Conservation (phyloP, 495 filamentous ascomycete genomes). For the Daldinia decipiens region DNA sequence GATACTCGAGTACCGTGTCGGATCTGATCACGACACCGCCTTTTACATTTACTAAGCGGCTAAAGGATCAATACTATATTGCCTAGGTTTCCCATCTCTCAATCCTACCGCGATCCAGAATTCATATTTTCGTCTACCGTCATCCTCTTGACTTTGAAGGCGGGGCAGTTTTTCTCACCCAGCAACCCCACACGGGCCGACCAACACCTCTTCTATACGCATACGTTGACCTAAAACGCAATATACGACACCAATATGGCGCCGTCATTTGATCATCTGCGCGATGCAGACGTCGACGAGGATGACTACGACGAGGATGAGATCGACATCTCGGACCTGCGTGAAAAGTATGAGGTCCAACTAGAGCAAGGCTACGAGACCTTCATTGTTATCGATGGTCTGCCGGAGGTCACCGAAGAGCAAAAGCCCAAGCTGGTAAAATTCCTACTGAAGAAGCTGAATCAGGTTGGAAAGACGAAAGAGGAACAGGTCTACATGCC, state of each 20-base stretch:
- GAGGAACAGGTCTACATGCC: slow-evolving; percentile 95
- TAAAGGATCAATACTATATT: slow-evolving; percentile 3
- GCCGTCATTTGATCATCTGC: slow-evolving; percentile 67
- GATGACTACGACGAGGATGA: slow-evolving; percentile 91
- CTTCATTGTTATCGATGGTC: slow-evolving; percentile 94
- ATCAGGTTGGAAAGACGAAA: slow-evolving; percentile 79
- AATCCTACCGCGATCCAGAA: slow-evolving; percentile 18
- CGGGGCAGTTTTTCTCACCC: slow-evolving; percentile 49
- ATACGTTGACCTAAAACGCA: not conserved
- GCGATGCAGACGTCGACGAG: slow-evolving; percentile 80
- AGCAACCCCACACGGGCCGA: slow-evolving; percentile 27
- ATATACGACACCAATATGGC: slow-evolving; percentile 59
- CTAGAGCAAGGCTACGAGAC: slow-evolving; percentile 94
- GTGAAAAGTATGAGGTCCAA: slow-evolving; percentile 92
- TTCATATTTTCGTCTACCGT: slow-evolving; percentile 8
- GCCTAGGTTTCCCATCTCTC: not conserved
- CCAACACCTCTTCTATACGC: slow-evolving; percentile 1
- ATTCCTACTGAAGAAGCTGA: slow-evolving; percentile 91
- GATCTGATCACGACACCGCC: not conserved
- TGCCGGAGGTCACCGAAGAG: slow-evolving; percentile 84
- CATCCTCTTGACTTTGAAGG: slow-evolving; percentile 33
- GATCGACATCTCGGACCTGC: slow-evolving; percentile 92
- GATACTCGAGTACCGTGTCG: not conserved
- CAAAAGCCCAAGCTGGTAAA: slow-evolving; percentile 91
- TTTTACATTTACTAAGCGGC: not conserved